Evolutionary conservation across 805 yeast genomes (phyloP), one percentile per base, ranked within the genome.

Genomic region (Hanseniaspora meyeri): DNA sequence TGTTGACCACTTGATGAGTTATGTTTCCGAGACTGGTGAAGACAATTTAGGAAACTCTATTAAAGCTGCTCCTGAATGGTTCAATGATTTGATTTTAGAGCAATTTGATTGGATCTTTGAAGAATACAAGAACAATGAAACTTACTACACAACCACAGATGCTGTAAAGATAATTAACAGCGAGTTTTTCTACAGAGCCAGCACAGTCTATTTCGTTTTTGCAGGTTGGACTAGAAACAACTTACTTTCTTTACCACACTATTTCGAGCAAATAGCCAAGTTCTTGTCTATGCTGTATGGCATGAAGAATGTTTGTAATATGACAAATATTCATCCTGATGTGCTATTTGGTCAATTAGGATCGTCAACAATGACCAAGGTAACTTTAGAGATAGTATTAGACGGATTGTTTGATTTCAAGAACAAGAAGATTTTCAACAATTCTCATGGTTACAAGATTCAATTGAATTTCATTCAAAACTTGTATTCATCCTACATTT

Each of bases 251-350:
- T 66, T 85, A 43, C 75, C 79, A 46, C 80, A 80, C 3, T 76
- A 78, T 55, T 68, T 84, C 40, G 67, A 71, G 2, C 71, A 77
- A 53, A 74, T 89, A 32, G 68, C 87, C 0, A 95, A 96, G 31
- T 82, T 86, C 59, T 70, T 88, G 57, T 72, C 87, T 63, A 72
- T 76, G 17, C 69, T 88, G 49, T 78, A 81, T 52, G 77, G 75
- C 47, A 77, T 85, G 73, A 81, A 87, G 59, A 97, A 91, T 59
- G 87, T 87, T 14, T 85, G 95, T 61, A 87, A 85, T 61, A 68
- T 85, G 57, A 83, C 83, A 0, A 76, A 76, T 36, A 68, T 85
- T 11, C 74, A 75, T 42, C 85, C 91, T 0, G 73, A 77, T 1
- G 62, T 68, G 8, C 61, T 78, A 24, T 74, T 78, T 60, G 66